Percentiles rank a stretch among this genome's conserved stretches.
Conservation (phyloP, 305 asterid genomes). For the Solanum hybrid region DNA sequence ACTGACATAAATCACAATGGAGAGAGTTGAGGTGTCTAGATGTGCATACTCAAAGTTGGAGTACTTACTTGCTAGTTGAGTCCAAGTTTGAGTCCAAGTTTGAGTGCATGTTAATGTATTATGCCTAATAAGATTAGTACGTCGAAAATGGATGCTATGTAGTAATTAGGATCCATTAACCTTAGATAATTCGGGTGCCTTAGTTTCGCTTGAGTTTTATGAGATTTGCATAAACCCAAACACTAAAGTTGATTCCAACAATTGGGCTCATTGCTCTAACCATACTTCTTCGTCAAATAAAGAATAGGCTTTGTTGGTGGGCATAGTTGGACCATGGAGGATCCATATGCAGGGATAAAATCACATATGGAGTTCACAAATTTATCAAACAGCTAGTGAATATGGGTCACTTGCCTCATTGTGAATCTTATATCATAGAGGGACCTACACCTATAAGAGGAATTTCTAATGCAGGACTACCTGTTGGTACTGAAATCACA, state of each 20-base stretch:
- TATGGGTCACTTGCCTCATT: neutral
- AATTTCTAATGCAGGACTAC: neutral
- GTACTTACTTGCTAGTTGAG: neutral
- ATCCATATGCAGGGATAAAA: neutral
- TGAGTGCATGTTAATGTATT: neutral
- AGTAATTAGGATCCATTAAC: neutral
- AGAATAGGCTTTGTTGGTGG: neutral
- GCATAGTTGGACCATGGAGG: neutral
- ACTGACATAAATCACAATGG: neutral
- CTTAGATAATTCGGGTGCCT: neutral
- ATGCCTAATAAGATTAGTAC: neutral
- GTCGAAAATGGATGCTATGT: neutral
- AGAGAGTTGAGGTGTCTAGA: neutral
- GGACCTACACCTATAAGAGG: neutral
- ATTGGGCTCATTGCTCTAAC: neutral
- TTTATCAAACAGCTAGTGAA: neutral
- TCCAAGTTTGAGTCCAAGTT: neutral
- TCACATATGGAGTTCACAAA: neutral
- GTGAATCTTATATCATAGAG: neutral
- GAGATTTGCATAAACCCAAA: neutral
- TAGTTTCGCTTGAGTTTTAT: no score
- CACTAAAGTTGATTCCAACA: neutral
- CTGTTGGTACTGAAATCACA: neutral
- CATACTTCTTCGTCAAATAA: neutral
- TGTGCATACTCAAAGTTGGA: neutral